A percentile compares a stretch with the other conserved stretches of the same genome.
Evolutionary conservation across 2,329 filamentous ascomycete genomes (phyloP).

Genomic region (Gaeumannomyces tritici): DNA sequence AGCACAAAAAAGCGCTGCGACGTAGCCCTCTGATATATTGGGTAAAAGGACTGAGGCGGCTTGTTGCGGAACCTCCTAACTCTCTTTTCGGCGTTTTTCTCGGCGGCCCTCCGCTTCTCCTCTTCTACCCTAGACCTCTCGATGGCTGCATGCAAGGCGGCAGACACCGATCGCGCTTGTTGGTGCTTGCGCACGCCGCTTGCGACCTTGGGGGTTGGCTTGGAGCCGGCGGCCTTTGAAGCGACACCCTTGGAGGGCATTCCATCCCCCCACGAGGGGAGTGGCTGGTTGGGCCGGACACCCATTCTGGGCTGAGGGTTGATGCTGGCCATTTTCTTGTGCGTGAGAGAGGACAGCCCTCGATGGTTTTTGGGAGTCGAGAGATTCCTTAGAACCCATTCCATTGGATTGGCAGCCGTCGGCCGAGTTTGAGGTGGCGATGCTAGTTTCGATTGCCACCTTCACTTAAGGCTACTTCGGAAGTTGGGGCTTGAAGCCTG

Average conservation of each 20-base stretch:
- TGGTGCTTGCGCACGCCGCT: neutral
- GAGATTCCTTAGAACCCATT: too few relatives aligned
- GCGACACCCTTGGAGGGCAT: neutral
- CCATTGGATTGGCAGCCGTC: too few relatives aligned
- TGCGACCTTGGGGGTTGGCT: neutral
- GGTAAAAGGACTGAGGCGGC: slow-evolving; percentile 23
- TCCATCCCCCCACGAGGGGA: neutral
- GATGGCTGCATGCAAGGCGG: neutral
- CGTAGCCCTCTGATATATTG: slow-evolving; percentile 27
- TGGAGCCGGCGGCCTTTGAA: neutral
- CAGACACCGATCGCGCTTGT: neutral
- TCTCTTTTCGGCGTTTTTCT: neutral
- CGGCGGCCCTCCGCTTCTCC: neutral
- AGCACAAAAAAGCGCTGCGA: slow-evolving; percentile 37
- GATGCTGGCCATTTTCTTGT: too few relatives aligned
- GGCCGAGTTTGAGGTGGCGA: too few relatives aligned
- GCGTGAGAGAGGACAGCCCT: too few relatives aligned
- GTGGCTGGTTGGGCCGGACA: neutral
- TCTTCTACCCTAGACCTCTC: neutral
- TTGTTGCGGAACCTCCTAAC: slow-evolving; percentile 6
- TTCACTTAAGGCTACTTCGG: too few relatives aligned
- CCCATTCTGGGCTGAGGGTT: neutral
- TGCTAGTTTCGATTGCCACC: too few relatives aligned
- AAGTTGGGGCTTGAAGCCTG: too few relatives aligned
- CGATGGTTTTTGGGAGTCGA: too few relatives aligned